Evolutionary conservation across 371 early-diverging fungal genomes (phyloP), one percentile per base, ranked within the genome.

Genomic region (Mortierella sp.): DNA sequence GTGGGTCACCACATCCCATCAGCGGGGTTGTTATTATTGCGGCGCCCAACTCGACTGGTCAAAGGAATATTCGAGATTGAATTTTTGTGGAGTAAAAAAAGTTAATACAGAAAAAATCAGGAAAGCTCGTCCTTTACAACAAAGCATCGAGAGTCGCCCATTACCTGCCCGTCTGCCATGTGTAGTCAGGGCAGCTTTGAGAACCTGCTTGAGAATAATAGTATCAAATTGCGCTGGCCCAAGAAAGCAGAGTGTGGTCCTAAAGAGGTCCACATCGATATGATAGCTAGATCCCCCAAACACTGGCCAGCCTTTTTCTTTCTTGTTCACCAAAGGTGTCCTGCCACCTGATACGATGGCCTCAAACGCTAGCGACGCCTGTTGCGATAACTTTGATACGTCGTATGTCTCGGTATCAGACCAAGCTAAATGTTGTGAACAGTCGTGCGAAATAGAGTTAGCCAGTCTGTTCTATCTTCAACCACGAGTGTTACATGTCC

Each of bases 1-100:
- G 73, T 28, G 62, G 55, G 21, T 79, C 72, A 6, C 79, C 70
- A 6, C 63, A 65, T 5, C 63, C 59, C 14, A 66, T 55, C 25
- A 79, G 57, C 16, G 79, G 79, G 3, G 79, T 79, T 18, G 79
- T 72, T 60, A 79, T 68, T 66, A 79, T 79, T 14, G 73, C 79
- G 12, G 79, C 79, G 23, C 73, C 79, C 47, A 79, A 55, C 50
- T 79, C 79, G n/a, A 51, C 79, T 79, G 18, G 21, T 21, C 16
- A 30, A 37, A 25, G n/a, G 16, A 19, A 19, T 44, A 21, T 45
- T 30, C 18, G 19, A 0, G 44, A 43, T 45, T 11, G 19, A 11
- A 59, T 43, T 43, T n/a, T n/a, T 18, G 3, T 28, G 29, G 43
- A n/a, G 25, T 4, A 48, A 4, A 3, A 60, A 59, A 45, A 43